These are phyloP conservation scores for Crinitomyces ghanaensis DNA, from an alignment of 805 yeast species.

Conservation along the genomic window DNA sequence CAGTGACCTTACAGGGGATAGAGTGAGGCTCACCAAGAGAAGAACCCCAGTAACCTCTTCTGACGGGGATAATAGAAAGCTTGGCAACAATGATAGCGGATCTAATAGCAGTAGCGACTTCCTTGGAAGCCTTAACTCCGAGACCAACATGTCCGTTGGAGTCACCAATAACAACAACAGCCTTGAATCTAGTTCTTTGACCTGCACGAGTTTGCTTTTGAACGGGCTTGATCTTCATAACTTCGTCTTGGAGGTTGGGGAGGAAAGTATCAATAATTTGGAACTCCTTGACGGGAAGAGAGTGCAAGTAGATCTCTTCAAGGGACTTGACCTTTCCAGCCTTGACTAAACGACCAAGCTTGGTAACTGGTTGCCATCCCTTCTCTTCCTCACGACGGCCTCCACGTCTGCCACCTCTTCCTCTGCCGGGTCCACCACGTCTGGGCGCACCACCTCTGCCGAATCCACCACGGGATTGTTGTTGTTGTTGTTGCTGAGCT, in stretches of 20 bases:
- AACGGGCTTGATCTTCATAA: slow-evolving; percentile 99
- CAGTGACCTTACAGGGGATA: slow-evolving; percentile 93
- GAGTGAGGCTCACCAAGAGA: slow-evolving; percentile 99
- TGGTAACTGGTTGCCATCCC: slow-evolving; percentile 99
- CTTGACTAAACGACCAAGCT: slow-evolving; percentile 98
- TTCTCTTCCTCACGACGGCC: slow-evolving; percentile 88
- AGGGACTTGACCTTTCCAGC: slow-evolving; percentile 94
- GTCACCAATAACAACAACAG: slow-evolving; percentile 99
- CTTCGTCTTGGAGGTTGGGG: slow-evolving; percentile 95
- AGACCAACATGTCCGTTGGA: slow-evolving; percentile 99
- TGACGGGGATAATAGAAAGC: slow-evolving; percentile 96
- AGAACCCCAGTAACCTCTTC: slow-evolving; percentile 99
- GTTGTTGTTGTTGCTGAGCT: slow-evolving; percentile 17
- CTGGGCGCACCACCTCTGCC: slow-evolving; percentile 29
- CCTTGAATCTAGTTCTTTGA: slow-evolving; percentile 99
- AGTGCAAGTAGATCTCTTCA: slow-evolving; percentile 98
- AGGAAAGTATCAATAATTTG: slow-evolving; percentile 95
- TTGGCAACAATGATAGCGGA: slow-evolving; percentile 99
- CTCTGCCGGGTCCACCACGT: slow-evolving; percentile 33
- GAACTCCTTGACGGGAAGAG: slow-evolving; percentile 98
- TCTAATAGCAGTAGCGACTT: slow-evolving; percentile 99
- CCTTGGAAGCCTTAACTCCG: slow-evolving; percentile 99
- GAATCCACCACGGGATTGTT: slow-evolving; percentile 28
- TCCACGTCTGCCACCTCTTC: slow-evolving; percentile 58
- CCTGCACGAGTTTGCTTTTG: slow-evolving; percentile 99